Evolutionary conservation across 2,329 filamentous ascomycete species (phyloP).

Genomic region (Elsinoe australis): DNA sequence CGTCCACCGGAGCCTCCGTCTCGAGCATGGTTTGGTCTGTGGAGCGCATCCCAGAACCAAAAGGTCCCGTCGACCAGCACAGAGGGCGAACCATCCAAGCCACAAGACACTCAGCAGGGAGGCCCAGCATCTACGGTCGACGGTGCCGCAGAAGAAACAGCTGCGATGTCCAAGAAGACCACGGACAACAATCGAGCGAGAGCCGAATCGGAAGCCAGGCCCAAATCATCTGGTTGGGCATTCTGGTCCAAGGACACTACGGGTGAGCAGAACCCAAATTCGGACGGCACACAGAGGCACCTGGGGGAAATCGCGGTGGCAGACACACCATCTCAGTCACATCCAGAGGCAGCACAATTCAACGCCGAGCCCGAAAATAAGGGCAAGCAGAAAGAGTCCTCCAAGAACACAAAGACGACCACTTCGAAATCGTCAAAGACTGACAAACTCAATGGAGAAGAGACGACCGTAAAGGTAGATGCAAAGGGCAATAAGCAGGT

Average conservation of each 20-base stretch:
- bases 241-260: conserved; percentile 64
- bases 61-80: conserved; percentile 18
- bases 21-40: conserved; percentile 43
- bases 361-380: conserved; percentile 34
- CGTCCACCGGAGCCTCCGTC: conserved; percentile 21
- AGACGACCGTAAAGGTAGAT: neutral
- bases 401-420: no score
- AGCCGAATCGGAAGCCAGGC: conserved; percentile 23
- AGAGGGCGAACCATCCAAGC: conserved; percentile 17
- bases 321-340: conserved; percentile 43
- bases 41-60: conserved; percentile 42
- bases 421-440: no score
- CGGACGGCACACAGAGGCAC: conserved; percentile 50
- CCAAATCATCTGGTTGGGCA: conserved; percentile 61
- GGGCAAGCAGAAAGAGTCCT: conserved; percentile 21
- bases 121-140: neutral
- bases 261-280: conserved; percentile 45
- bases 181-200: conserved; percentile 10
- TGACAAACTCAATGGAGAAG: neutral
- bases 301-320: conserved; percentile 45
- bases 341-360: conserved; percentile 46
- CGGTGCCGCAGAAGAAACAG: conserved; percentile 1
- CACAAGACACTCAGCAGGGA: conserved; percentile 1
- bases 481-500: conserved; percentile 2
- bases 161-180: neutral